phyloP scores from a whole-genome alignment of 768 basidiomycete genomes.

The Trametopsis cervina region DNA sequence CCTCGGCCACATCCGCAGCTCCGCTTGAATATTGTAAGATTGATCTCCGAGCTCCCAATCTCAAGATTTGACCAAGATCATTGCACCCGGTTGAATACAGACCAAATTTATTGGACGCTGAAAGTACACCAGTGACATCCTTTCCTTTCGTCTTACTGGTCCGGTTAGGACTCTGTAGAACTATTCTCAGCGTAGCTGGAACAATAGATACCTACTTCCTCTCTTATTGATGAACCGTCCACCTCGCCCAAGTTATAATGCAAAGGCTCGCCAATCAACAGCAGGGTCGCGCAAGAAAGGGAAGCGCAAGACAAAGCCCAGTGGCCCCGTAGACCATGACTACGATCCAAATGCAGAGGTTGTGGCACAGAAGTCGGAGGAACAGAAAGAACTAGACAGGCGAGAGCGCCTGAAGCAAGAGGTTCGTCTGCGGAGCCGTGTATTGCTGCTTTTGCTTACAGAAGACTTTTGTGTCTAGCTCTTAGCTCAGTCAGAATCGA shows the following conservation, averaged over 20 bases:
- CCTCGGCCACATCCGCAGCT: no score
- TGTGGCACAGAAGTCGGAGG: constrained; percentile 48
- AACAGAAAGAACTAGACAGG: constrained; percentile 53
- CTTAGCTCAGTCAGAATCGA: constrained; percentile 49
- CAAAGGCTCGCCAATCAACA: constrained; percentile 20
- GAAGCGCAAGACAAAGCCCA: constrained; percentile 8
- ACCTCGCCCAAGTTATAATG: constrained; percentile 18
- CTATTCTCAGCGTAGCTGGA: no score
- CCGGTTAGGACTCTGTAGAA: no score
- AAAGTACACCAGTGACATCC: no score
- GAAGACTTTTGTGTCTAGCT: constrained; percentile 13
- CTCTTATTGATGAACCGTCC: constrained; percentile 6
- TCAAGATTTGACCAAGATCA: no score
- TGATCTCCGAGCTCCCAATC: no score
- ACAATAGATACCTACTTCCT: not conserved
- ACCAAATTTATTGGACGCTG: no score
- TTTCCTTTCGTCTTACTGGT: no score
- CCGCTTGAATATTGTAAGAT: no score
- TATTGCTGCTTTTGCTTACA: not conserved
- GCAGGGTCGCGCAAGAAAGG: constrained; percentile 22
- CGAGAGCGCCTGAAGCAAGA: constrained; percentile 56
- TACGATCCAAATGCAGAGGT: constrained; percentile 54
- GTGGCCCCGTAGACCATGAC: constrained; percentile 14
- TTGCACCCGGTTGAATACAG: no score
- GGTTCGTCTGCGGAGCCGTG: constrained; percentile 32